Conservation (phyloP, 257 asterid species). For the Haberlea rhodopensis region DNA sequence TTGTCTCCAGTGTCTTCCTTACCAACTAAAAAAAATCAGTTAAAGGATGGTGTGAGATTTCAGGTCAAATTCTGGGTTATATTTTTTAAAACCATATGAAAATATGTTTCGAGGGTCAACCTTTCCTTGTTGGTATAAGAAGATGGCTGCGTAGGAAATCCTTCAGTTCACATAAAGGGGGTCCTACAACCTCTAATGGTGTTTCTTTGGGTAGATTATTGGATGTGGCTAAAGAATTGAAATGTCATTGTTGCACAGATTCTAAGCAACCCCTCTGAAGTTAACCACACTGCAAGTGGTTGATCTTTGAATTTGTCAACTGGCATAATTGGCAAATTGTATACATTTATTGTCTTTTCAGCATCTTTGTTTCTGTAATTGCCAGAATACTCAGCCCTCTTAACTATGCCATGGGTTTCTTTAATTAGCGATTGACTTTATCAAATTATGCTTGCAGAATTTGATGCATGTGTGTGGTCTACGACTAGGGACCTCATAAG, state of each 20-base stretch:
- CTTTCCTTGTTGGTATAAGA: conserved; percentile 25
- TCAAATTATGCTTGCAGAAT: conserved; percentile 15
- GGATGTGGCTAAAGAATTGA: conserved; percentile 34
- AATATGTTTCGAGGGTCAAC: not conserved
- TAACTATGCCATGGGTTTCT: conserved; percentile 5
- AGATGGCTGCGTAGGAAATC: conserved; percentile 35
- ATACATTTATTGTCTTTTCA: conserved; percentile 35
- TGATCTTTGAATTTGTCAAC: conserved; percentile 54
- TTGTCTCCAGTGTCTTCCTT: not conserved
- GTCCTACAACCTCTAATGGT: conserved; percentile 41
- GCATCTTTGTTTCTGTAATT: conserved; percentile 7
- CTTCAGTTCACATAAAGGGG: conserved; percentile 24
- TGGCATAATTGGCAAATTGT: conserved; percentile 37
- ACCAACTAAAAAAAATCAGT: not conserved
- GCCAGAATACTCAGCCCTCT: conserved; percentile 23
- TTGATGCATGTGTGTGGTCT: conserved; percentile 31
- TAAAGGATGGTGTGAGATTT: too few relatives aligned
- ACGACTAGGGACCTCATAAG: conserved; percentile 22
- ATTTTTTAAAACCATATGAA: not conserved
- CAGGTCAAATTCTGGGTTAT: not conserved
- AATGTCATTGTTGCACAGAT: conserved; percentile 71
- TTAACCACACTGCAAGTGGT: conserved; percentile 40
- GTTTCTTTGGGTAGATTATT: conserved; percentile 36
- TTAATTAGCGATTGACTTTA: conserved; percentile 33
- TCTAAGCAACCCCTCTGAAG: conserved; percentile 48